Evolutionary conservation across 352 stramenopile species (phyloP).

Genomic region (Pythium aquatile): DNA sequence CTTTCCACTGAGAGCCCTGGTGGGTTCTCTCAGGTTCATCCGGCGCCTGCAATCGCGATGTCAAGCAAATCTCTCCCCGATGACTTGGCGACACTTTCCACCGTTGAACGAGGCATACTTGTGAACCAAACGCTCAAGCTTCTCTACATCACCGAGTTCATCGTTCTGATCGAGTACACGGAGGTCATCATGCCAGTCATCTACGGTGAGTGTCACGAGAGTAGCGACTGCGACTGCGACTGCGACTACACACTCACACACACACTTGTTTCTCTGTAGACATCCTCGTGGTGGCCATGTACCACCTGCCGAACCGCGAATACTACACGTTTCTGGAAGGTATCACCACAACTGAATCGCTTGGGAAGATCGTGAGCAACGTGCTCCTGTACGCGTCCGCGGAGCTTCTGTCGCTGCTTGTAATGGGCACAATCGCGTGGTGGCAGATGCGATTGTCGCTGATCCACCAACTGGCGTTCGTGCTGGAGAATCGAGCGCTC

Average conservation of each 20-base stretch:
- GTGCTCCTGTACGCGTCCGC: constrained; percentile 13
- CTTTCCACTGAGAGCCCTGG: too few relatives aligned
- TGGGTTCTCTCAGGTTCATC: too few relatives aligned
- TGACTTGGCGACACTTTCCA: background rate
- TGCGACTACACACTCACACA: too few relatives aligned
- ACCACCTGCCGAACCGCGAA: constrained; percentile 22
- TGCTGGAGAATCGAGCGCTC: constrained; percentile 5
- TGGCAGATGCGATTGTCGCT: constrained; percentile 11
- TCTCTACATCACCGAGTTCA: constrained; percentile 35
- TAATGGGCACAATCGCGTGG: constrained; percentile 8
- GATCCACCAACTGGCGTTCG: constrained; percentile 21
- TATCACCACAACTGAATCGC: background rate
- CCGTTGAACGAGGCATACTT: constrained; percentile 10
- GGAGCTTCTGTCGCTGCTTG: constrained; percentile 10
- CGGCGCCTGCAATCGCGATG: too few relatives aligned
- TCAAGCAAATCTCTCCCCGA: background rate
- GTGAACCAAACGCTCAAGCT: constrained; percentile 21
- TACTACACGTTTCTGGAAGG: constrained; percentile 31
- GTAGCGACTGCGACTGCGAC: too few relatives aligned
- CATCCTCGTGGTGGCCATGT: constrained; percentile 18
- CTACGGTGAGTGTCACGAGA: constrained; percentile 15
- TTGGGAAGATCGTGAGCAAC: background rate
- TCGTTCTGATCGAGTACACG: constrained; percentile 36
- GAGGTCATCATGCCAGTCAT: constrained; percentile 37
- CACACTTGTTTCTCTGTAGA: background rate